Evolutionary conservation across 208 protist genomes (phyloP), one percentile per base, ranked within the genome.

Genomic region (Trypanosoma conorhini): DNA sequence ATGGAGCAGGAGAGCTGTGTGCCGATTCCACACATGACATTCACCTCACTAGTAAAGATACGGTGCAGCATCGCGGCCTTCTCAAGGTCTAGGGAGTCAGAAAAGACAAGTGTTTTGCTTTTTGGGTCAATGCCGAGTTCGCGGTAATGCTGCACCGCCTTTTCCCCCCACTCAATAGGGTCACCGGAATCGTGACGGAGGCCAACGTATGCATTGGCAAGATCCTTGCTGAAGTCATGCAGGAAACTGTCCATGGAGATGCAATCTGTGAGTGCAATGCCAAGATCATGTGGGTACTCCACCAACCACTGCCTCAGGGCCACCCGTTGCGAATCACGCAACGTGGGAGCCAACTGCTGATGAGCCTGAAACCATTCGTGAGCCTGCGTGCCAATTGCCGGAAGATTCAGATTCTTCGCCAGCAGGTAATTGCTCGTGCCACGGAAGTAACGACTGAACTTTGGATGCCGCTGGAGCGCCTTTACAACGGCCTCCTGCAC

Each of bases 301-400:
- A 70, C 62, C 60, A 96, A 74, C 88, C 91, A 96, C 54, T 65
- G 76, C 72, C 81, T 71, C 48, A 96, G 71, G 66, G 91, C 91
- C 60, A 86, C 60, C 22, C 80, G 80, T 77, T 96, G 91, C 26
- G 83, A 94, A 24, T 70, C 67, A 8, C 85, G 85, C 58, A 96
- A 79, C 31, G 62, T 60, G 40, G 91, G 80, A 7, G 82, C 74
- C 35, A 96, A 80, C 77, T 96, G 91, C 74, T 96, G 91, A 69
- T 93, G 93, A 24, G 91, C 91, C 83, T 96, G 91, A 70, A 93
- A 96, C 91, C 91, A 96, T 76, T 96, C 91, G 61, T 96, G 91
- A 19, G 91, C 91, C 65, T 96, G 91, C 24, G 91, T 96, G 30
- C 91, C 91, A 12, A 93, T 70, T 3, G 88, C 77, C 5, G 81